Conservation (phyloP, 345 rosid species). For the Dimocarpus longan region DNA sequence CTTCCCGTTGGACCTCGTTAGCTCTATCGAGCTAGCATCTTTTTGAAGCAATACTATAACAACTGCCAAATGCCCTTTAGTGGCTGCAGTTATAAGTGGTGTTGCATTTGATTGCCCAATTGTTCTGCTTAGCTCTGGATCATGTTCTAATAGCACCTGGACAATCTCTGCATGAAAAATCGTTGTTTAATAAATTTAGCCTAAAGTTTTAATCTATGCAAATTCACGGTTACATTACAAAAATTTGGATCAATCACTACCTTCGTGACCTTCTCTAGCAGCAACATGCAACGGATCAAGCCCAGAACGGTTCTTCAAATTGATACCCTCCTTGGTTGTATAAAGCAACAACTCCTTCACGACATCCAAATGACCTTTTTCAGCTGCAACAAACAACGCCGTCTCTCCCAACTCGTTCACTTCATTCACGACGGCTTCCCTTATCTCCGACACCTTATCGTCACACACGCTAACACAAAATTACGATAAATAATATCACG, state of each 20-base stretch:
- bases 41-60: conserved; percentile 64
- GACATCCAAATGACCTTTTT: conserved; percentile 78
- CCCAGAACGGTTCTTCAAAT: conserved; percentile 68
- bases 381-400: conserved; percentile 80
- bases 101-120: conserved; percentile 83
- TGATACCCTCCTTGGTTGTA: conserved; percentile 60
- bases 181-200: too few relatives aligned
- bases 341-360: conserved; percentile 68
- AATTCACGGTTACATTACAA: neutral
- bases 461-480: neutral
- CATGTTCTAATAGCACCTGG: conserved; percentile 65
- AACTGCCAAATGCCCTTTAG: conserved; percentile 66
- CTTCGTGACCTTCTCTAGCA: conserved; percentile 81
- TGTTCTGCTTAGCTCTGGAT: conserved; percentile 64
- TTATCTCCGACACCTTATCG: conserved; percentile 63
- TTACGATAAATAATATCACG: neutral
- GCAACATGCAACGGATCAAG: conserved; percentile 80
- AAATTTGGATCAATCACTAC: conserved; percentile 33
- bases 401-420: conserved; percentile 96
- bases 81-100: conserved; percentile 82
- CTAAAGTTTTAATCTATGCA: too few relatives aligned
- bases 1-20: conserved; percentile 74
- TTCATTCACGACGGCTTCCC: conserved; percentile 74
- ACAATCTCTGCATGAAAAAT: conserved; percentile 69
- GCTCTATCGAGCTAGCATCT: conserved; percentile 65